Conservation (phyloP, 768 basidiomycete genomes). For the Wakefieldia striispora region DNA sequence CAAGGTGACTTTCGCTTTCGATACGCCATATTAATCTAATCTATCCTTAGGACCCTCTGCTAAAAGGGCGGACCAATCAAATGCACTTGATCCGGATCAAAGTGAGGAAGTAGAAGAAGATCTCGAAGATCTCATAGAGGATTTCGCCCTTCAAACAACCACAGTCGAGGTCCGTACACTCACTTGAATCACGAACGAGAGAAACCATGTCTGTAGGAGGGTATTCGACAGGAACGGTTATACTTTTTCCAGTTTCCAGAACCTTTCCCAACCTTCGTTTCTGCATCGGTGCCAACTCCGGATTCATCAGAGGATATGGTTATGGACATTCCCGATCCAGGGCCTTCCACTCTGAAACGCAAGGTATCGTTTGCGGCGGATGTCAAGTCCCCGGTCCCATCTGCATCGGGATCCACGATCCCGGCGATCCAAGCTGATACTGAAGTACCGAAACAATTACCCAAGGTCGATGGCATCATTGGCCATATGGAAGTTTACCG, state of each 20-base stretch:
- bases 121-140: slow-evolving; percentile 73
- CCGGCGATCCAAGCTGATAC: slow-evolving; percentile 16
- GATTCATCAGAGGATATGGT: slow-evolving; percentile 32
- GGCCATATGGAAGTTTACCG: slow-evolving; percentile 84
- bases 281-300: slow-evolving; percentile 33
- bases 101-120: slow-evolving; percentile 78
- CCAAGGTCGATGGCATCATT: slow-evolving; percentile 68
- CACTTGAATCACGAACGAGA: neutral
- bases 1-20: slow-evolving; percentile 32
- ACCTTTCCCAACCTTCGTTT: slow-evolving; percentile 75
- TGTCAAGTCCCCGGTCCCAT: slow-evolving; percentile 45
- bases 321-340: slow-evolving; percentile 29
- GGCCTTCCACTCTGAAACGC: slow-evolving; percentile 35
- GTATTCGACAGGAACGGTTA: slow-evolving; percentile 59
- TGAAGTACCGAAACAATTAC: slow-evolving; percentile 28
- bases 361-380: slow-evolving; percentile 64
- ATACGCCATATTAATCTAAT: neutral
- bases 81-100: slow-evolving; percentile 69
- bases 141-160: slow-evolving; percentile 51
- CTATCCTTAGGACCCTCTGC: slow-evolving; percentile 5
- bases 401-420: slow-evolving; percentile 25
- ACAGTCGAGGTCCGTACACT: slow-evolving; percentile 37
- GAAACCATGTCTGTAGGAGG: slow-evolving; percentile 36
- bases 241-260: slow-evolving; percentile 91
- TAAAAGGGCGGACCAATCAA: slow-evolving; percentile 46